phyloP scores from a whole-genome alignment of 2,329 filamentous ascomycete genomes.

The Talaromyces sp. region DNA sequence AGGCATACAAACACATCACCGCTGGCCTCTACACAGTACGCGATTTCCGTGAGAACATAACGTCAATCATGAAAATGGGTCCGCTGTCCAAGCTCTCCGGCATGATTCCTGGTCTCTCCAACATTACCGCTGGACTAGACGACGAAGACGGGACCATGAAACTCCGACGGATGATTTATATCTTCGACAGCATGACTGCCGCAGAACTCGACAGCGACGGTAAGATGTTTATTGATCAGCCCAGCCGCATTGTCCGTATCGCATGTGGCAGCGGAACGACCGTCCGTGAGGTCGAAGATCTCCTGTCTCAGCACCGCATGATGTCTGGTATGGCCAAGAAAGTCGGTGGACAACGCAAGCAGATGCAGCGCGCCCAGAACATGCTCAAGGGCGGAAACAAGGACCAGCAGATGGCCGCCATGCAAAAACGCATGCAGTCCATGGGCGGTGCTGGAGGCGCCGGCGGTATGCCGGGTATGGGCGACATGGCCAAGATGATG shows the following conservation, averaged over 20 bases:
- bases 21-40: slow-evolving; percentile 95
- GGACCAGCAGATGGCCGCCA: slow-evolving; percentile 87
- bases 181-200: slow-evolving; percentile 96
- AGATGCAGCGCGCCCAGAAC: slow-evolving; percentile 89
- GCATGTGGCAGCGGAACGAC: slow-evolving; percentile 85
- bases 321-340: slow-evolving; percentile 99
- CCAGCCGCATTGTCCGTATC: slow-evolving; percentile 85
- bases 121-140: slow-evolving; percentile 93
- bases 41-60: slow-evolving; percentile 89
- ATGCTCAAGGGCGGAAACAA: slow-evolving; percentile 89
- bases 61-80: slow-evolving; percentile 99
- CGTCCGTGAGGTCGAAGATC: slow-evolving; percentile 89
- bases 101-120: slow-evolving; percentile 94
- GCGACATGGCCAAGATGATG: slow-evolving; percentile 87
- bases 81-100: slow-evolving; percentile 95
- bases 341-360: slow-evolving; percentile 96
- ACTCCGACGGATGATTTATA: slow-evolving; percentile 97
- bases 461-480: slow-evolving; percentile 61
- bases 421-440: slow-evolving; percentile 91
- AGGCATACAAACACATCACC: slow-evolving; percentile 98
- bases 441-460: slow-evolving; percentile 74
- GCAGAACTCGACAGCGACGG: slow-evolving; percentile 95
- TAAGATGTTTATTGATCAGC: slow-evolving; percentile 89
- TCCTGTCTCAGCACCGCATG: slow-evolving; percentile 97
- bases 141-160: slow-evolving; percentile 94